Evolutionary conservation across 2,329 filamentous ascomycete genomes (phyloP), one percentile per base, ranked within the genome.

Genomic region (Sporothrix brunneoviolacea): DNA sequence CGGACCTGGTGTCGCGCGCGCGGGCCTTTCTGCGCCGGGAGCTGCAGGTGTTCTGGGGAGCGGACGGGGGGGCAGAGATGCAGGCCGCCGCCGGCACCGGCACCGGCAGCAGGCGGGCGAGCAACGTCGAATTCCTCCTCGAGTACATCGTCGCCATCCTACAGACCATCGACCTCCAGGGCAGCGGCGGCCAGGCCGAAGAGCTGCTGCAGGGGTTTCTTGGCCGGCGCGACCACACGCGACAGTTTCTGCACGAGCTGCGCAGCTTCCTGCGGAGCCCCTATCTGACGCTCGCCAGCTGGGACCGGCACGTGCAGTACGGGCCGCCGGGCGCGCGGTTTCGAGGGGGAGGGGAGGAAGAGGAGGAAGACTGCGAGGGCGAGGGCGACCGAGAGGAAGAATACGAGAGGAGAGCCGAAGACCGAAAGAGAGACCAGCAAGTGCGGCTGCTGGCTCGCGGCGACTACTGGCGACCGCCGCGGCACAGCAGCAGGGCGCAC

Each of bases 101-200:
- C 3, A n/a, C n/a, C n/a, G n/a, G n/a, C n/a, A n/a, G n/a, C n/a
- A n/a, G n/a, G n/a, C n/a, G n/a, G n/a, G 19, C 41, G 7, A 45
- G 28, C 57, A 91, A 91, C 60, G 80, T 85, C 8, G 90, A 95
- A 61, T 95, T 91, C 55, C 66, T 96, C 10, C 75, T 96, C 9
- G 88, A 94, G 61, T 95, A 94, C 64, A 80, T 95, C 48, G 69
- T 96, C 36, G 85, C 86, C 9, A 86, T 96, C 19, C 68, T 96
- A 52, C 91, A 88, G 64, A 88, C 82, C 0, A 80, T 93, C 15
- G 89, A 95, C 61, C 75, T 91, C 4, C 89, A 89, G 66, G 86
- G 82, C 4, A 88, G 85, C 55, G 77, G 77, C 35, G 90, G 89
- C 0, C 81, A 87, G 59, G 88, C 89, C 0, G 88, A 93, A 63